Evolutionary conservation across 768 basidiomycete genomes (phyloP).

Genomic region (Trametopsis cervina): DNA sequence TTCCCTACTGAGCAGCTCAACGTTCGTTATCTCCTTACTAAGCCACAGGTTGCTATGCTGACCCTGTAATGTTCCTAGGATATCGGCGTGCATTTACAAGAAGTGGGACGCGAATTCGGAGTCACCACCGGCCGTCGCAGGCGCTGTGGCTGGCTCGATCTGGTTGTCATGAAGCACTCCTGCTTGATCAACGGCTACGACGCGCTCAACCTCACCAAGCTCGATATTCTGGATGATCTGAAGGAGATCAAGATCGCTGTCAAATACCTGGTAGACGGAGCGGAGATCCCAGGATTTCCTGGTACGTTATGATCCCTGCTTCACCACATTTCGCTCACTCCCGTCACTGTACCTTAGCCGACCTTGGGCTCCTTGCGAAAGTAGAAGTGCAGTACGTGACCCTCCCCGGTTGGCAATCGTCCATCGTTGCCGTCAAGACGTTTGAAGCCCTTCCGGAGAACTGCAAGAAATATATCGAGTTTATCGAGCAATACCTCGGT

Average conservation of each 20-base stretch:
- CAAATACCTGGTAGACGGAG: constrained; percentile 70
- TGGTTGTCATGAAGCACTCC: constrained; percentile 92
- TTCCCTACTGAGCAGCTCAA: constrained; percentile 96
- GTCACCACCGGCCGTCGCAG: constrained; percentile 88
- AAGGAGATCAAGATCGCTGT: constrained; percentile 84
- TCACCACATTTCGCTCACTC: background rate
- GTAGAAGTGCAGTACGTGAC: constrained; percentile 86
- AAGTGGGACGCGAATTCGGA: constrained; percentile 89
- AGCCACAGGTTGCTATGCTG: background rate
- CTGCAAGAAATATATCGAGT: constrained; percentile 81
- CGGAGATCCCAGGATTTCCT: constrained; percentile 80
- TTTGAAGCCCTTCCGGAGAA: constrained; percentile 78
- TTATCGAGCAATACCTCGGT: constrained; percentile 69
- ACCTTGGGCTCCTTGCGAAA: constrained; percentile 71
- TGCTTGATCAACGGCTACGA: constrained; percentile 95
- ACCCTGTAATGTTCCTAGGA: constrained; percentile 37
- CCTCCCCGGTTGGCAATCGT: constrained; percentile 84
- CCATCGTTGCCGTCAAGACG: constrained; percentile 54
- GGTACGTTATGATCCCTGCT: constrained; percentile 40
- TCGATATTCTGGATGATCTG: constrained; percentile 85
- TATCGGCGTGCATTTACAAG: constrained; percentile 82
- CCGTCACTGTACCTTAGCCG: constrained; percentile 40
- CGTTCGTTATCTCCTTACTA: constrained; percentile 35
- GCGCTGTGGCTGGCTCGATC: constrained; percentile 96
- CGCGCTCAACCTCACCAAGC: constrained; percentile 87